Conservation (phyloP, 2,329 filamentous ascomycete genomes). For the Ascocoryne sarcoides region DNA sequence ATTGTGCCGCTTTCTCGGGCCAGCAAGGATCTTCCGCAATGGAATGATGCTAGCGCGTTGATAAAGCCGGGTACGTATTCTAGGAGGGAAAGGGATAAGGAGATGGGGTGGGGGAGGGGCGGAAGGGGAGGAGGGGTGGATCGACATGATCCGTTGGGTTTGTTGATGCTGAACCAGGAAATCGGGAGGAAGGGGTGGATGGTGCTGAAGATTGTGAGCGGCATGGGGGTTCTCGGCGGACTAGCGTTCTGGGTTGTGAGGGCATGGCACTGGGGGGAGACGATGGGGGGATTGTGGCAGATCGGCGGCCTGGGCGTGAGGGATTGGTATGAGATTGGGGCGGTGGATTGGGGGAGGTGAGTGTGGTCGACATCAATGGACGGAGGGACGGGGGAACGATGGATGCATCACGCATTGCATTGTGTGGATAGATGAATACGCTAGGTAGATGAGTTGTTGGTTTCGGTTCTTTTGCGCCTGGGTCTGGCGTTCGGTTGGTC, state of each 20-base stretch:
- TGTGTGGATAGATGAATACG: no score
- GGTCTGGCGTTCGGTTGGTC: no score
- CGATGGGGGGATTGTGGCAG: constrained; percentile 6
- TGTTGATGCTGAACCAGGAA: constrained; percentile 61
- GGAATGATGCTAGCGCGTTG: constrained; percentile 10
- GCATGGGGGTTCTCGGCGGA: constrained; percentile 65
- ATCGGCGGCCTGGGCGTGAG: constrained; percentile 14
- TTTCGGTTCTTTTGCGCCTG: no score
- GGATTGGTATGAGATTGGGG: constrained; percentile 20
- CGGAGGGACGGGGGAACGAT: no score
- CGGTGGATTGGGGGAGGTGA: constrained; percentile 16
- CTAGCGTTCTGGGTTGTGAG: constrained; percentile 53
- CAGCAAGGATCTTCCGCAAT: constrained; percentile 11
- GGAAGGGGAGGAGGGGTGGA: constrained; percentile 13
- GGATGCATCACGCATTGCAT: no score
- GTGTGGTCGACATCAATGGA: no score
- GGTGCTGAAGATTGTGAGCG: constrained; percentile 64
- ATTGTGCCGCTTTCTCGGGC: constrained; percentile 41
- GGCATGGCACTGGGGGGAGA: constrained; percentile 12
- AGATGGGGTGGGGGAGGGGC: not conserved
- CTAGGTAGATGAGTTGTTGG: no score
- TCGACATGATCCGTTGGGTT: constrained; percentile 65
- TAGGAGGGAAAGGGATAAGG: constrained; percentile 5
- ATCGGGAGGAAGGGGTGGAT: constrained; percentile 57
- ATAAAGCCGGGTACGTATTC: constrained; percentile 18